Evolutionary conservation across 139 green algal genomes (phyloP).

Genomic region (Marvania coccoides): DNA sequence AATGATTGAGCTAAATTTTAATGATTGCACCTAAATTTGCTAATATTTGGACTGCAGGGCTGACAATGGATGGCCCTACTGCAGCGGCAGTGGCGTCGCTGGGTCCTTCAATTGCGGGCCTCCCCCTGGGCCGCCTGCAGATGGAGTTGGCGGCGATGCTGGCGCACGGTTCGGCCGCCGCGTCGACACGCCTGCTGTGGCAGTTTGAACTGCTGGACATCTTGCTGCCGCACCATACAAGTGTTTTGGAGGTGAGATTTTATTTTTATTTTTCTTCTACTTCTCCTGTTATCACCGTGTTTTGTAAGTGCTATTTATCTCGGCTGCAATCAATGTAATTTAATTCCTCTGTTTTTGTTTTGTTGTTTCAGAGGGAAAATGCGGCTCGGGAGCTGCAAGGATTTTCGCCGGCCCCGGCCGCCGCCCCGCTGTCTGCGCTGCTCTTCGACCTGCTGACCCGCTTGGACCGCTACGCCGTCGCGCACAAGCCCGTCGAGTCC

Average conservation of each 20-base stretch:
- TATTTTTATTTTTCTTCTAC: too few relatives aligned
- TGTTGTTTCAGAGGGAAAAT: too few relatives aligned
- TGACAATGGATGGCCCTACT: slow-evolving; percentile 14
- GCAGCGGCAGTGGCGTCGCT: slow-evolving; percentile 1
- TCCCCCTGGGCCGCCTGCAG: slow-evolving; percentile 12
- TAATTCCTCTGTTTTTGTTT: too few relatives aligned
- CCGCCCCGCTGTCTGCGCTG: too few relatives aligned
- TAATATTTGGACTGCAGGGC: slow-evolving; percentile 5
- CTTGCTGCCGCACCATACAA: slow-evolving; percentile 29
- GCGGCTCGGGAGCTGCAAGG: too few relatives aligned
- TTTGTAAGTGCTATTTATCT: too few relatives aligned
- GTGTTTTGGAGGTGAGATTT: slow-evolving; percentile 4
- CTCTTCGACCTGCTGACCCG: background rate
- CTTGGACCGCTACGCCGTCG: background rate
- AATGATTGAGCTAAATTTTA: too few relatives aligned
- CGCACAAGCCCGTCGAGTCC: slow-evolving; percentile 4
- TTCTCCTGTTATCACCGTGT: too few relatives aligned
- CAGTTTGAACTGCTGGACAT: slow-evolving; percentile 25
- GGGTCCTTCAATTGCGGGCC: background rate
- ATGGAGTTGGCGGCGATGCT: slow-evolving; percentile 38
- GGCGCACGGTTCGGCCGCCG: slow-evolving; percentile 15
- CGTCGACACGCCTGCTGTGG: slow-evolving; percentile 32
- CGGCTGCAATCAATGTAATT: too few relatives aligned
- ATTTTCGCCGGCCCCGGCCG: too few relatives aligned
- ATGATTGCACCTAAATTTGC: too few relatives aligned